Evolutionary conservation across 2,329 filamentous ascomycete genomes (phyloP), one percentile per base, ranked within the genome.

Genomic region (Thelonectria discophora): DNA sequence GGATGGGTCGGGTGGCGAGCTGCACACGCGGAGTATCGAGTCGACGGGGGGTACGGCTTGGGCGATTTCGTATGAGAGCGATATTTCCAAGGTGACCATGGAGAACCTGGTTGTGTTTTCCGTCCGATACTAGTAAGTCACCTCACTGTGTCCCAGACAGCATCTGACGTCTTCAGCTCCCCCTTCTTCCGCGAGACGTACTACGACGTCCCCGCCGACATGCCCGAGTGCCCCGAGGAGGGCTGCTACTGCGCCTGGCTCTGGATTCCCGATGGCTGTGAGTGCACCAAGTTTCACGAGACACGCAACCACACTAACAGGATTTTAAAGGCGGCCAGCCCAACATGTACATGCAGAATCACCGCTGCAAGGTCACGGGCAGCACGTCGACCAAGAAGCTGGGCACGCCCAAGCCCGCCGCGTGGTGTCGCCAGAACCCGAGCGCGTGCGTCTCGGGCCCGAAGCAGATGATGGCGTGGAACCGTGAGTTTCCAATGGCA

Each of bases 41-140:
- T 77, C 71, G 17, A 75, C 81, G 3, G 79, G 78, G 10, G 82
- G 81, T 3, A 82, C 80, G 0, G 82, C 82, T 0, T 83, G 78
- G 67, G 82, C 82, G 0, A 85, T 85, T 54, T 81, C 79, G 21
- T 84, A 85, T 63, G 73, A 82, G 59, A 76, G 74, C 8, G 78
- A 84, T n/a, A 67, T 83, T 18, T 69, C 70, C 45, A 74, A 79
- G 27, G 81, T 84, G 3, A 81, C 77, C 3, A 79, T 82, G 74
- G 80, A 83, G 47, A 84, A 84, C 64, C 73, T 84, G n/a, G 80
- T 80, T 2, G 81, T 85, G 4, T 84, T 85, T 62, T 79, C 78
- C 0, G 79, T 82, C 1, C 69, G 77, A 55, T 74, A 79, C 56
- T 75, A 81, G 75, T 81, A 72, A 59, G 77, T 72, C 21, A 4